Base-by-base conservation (phyloP, 768 basidiomycete species). In the Chalciporus piperatus region DNA sequence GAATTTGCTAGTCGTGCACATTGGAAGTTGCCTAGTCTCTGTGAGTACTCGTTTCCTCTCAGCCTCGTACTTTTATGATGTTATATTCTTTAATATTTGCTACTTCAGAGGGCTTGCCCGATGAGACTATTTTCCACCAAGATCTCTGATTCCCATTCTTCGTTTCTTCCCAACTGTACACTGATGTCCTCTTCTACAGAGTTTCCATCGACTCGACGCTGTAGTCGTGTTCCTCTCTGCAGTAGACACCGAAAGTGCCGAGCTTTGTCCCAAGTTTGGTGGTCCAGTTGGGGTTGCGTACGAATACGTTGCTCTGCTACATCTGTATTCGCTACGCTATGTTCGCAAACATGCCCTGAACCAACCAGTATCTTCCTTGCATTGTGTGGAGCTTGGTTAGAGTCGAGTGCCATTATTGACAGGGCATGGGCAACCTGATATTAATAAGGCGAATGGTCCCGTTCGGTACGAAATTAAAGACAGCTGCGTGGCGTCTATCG, bases 71-170 rank as follows among this genome's bases (percentile, higher is more conserved):
- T 30, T 51, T 39, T 33, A 68, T 78, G 76, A 76, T 78, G 73
- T 61, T 72, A 77, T 71, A 67, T 63, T 63, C 67, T 73, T 59
- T 50, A 70, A 80, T 82, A 82, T 82, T 82, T 82, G 81, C 82
- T 83, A 82, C 81, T 83, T 82, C 79, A 75, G 80, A 82, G 79
- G 73, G 71, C 58, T 67, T 35, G 59, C 69, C 74, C 78, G 58
- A 81, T 83, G 82, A 83, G 81, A 81, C 74, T 51, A 79, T 64
- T 74, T 72, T 77, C 78, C 80, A 82, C 82, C 82, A 82, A 83
- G 82, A 83, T 84, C 82, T 79, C 82, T 83, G 81, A 83, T 50
- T 32, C 4, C 50, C 28, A n/a, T 43, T 41, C 10, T 48, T 6
- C 41, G 33, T 33, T 16, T 48, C 6, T 20, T n/a, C 13, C 4